Base-by-base conservation (phyloP, 495 filamentous ascomycete genomes). In the Hypomontagnella monticulosa region DNA sequence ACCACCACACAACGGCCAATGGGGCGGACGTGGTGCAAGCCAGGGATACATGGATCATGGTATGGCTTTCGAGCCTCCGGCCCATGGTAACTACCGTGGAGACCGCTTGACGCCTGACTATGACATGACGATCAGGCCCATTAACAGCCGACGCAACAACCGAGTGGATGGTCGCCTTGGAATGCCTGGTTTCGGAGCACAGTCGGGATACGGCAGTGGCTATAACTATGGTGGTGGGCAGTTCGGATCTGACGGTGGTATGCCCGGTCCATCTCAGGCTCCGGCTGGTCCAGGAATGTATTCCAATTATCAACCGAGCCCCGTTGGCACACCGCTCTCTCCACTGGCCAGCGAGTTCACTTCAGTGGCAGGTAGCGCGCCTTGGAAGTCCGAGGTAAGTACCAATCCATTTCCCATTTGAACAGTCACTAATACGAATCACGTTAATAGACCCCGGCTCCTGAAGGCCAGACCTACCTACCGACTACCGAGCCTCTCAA, bases 401-500 rank as follows among this genome's bases (percentile, higher is more conserved):
- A 19, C 4, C 20, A 43, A 52, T 23, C 41, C 27, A 16, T 18
- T 47, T 33, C 11, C 32, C 14, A 41, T 33, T 4, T 30, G 9
- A 10, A 2, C 23, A 16, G 3, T 46, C 6, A 27, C 62, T 73
- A 57, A 73, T 57, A 16, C 18, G 42, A 4, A 61, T 38, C 32
- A 33, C 10, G 0, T 44, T 54, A 33, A 33, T 23, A 86, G 83
- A 63, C 77, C 23, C 38, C 77, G 20, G 63, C 85, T 63, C 76
- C 80, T 3, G 82, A 87, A 43, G 86, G 86, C 41, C 89, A 89
- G 67, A 93, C 91, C 0, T 97, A 95, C 70, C 74, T 98, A 18
- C 88, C 92, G 7, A 88, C 94, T 0, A 88, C 89, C 16, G 96
- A 98, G 74, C 96, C 95, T n/a, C 83, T 97, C 42, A 99, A 99